Base-by-base conservation (phyloP, 2,329 filamentous ascomycete genomes). In the Hyphodiscus sp. region DNA sequence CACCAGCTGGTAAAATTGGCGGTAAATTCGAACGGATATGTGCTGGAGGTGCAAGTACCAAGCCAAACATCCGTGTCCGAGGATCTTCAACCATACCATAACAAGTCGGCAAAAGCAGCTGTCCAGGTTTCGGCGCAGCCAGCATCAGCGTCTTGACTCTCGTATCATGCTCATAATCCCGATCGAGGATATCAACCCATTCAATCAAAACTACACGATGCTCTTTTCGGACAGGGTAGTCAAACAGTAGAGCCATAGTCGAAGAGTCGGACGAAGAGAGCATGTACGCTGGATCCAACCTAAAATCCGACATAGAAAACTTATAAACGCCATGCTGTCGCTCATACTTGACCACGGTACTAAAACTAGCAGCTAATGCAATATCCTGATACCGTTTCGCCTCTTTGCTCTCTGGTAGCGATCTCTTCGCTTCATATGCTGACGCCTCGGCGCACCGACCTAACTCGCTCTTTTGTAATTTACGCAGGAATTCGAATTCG, bases 151-250 rank as follows among this genome's bases (percentile, higher is more conserved):
- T 60, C 48, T 63, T 65, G 9, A 56, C 58, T n/a, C 56, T 55
- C 0, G 56, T 60, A 46, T 65, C 58, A 29, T 52, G 47, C 49
- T 62, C 62, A n/a, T 55, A 54, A 42, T 65, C 58, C 19, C 52
- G 48, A 45, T 60, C 58, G 1, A 56, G 26, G 20, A 57, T 51
- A 19, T 59, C 53, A 13, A 60, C 50, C 62, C 62, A 63, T 46
- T 65, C 62, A 20, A 65, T 62, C 8, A 65, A 47, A 2, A 65
- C 62, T n/a, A 65, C 61, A 15, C 62, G 56, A 45, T 65, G 55
- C 45, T 65, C 60, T 45, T 63, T 65, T 20, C 53, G 51, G 4
- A 61, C 58, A 2, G 62, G 62, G 46, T 65, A 65, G 41, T 64
- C 61, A 16, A 65, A 65, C 1, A 65, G 55, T 2, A 65, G 47